phyloP scores from a whole-genome alignment of 2,329 filamentous ascomycete genomes.

The Clonostachys sp. region DNA sequence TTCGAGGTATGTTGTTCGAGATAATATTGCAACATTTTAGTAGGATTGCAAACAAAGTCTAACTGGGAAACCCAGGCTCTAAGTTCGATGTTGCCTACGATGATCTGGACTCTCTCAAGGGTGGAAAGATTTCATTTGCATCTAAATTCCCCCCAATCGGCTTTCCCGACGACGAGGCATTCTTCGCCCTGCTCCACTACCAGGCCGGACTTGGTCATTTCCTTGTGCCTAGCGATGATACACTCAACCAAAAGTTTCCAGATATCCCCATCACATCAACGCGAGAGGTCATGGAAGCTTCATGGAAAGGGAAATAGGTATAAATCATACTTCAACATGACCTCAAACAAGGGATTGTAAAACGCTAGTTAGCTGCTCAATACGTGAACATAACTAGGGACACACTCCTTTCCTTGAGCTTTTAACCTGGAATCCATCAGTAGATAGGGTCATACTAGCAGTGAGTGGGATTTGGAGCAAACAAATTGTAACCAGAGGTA shows the following conservation, averaged over 20 bases:
- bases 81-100: constrained; percentile 1
- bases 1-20: neutral
- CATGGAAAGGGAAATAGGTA: constrained; percentile 4
- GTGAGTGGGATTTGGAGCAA: too few relatives aligned
- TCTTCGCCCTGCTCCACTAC: constrained; percentile 1
- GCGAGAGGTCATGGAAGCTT: constrained; percentile 9
- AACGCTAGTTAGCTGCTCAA: too few relatives aligned
- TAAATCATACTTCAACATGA: too few relatives aligned
- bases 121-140: constrained; percentile 13
- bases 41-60: neutral
- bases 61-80: neutral
- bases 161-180: constrained; percentile 4
- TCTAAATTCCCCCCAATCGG: constrained; percentile 11
- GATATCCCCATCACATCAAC: constrained; percentile 6
- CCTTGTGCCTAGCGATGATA: neutral
- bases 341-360: too few relatives aligned
- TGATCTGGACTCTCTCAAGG: constrained; percentile 11
- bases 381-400: too few relatives aligned
- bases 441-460: too few relatives aligned
- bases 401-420: too few relatives aligned
- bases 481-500: too few relatives aligned
- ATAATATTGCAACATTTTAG: neutral
- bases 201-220: neutral
- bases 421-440: too few relatives aligned
- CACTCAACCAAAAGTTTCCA: constrained; percentile 7